Evolutionary conservation across 495 filamentous ascomycete genomes (phyloP).

Genomic region (Neurospora sp.): DNA sequence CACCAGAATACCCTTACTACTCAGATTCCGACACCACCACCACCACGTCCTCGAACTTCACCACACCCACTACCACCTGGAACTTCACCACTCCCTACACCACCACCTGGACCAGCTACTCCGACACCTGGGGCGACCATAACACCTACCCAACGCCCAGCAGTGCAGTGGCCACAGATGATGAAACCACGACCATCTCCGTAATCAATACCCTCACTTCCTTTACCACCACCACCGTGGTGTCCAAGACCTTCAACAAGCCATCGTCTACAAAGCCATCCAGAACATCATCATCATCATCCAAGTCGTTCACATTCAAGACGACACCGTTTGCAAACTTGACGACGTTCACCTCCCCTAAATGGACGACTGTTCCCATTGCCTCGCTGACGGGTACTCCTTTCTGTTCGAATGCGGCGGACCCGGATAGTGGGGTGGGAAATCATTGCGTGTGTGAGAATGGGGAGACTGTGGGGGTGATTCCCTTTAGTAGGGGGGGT

Average conservation of each 20-base stretch:
- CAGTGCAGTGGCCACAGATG: not conserved
- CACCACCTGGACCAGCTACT: not conserved
- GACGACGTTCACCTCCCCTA: not conserved
- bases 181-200: not conserved
- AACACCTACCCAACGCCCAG: not conserved
- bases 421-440: conserved; percentile 7
- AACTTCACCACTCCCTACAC: not conserved
- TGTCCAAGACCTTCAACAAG: not conserved
- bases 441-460: conserved; percentile 14
- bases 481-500: not conserved
- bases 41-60: not conserved
- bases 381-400: conserved; percentile 5
- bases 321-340: not conserved
- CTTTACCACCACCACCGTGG: not conserved
- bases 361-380: conserved; percentile 10
- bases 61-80: not conserved
- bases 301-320: not conserved
- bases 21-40: not conserved
- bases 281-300: not conserved
- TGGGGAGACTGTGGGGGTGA: conserved; percentile 6
- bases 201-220: not conserved
- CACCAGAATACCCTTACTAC: not conserved
- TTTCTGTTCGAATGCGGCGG: conserved; percentile 10
- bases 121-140: not conserved
- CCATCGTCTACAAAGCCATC: not conserved